These are phyloP conservation scores for Lodderomyces theae DNA, from an alignment of 1,139 yeast species.

Conservation along the genomic window DNA sequence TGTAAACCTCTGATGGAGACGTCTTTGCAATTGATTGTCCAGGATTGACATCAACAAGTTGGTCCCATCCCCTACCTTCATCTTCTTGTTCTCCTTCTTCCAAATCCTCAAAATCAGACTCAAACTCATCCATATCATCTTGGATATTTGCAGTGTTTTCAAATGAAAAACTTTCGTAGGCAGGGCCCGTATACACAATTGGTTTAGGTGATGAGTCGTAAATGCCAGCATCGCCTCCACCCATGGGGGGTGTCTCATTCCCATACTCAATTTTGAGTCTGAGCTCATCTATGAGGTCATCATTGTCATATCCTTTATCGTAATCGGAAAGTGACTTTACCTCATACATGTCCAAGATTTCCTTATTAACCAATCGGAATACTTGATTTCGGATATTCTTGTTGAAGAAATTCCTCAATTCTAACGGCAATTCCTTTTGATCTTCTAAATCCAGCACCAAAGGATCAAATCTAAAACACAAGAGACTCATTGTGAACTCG, in stretches of 20 bases:
- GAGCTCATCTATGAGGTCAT: slow-evolving; percentile 15
- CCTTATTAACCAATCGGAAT: slow-evolving; percentile 57
- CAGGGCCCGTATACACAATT: slow-evolving; percentile 4
- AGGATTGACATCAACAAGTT: neutral
- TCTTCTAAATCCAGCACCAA: slow-evolving; percentile 28
- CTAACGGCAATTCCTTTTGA: slow-evolving; percentile 50
- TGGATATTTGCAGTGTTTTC: neutral
- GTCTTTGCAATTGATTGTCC: neutral
- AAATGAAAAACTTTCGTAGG: slow-evolving; percentile 2
- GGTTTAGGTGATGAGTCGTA: neutral
- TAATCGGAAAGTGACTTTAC: slow-evolving; percentile 13
- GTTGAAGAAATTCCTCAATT: slow-evolving; percentile 50
- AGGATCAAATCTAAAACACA: slow-evolving; percentile 54
- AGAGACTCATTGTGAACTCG: slow-evolving; percentile 67
- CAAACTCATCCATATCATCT: slow-evolving; percentile 3
- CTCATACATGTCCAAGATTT: slow-evolving; percentile 31
- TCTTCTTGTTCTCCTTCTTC: too few species aligned
- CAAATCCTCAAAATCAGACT: slow-evolving; percentile 5
- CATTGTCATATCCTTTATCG: slow-evolving; percentile 15
- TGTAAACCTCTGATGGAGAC: neutral
- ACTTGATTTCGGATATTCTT: slow-evolving; percentile 55
- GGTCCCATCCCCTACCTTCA: slow-evolving; percentile 1
- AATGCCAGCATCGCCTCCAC: neutral
- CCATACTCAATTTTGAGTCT: slow-evolving; percentile 4
- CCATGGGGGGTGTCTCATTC: neutral